Percentiles rank a stretch among this genome's conserved stretches.
These are phyloP conservation scores for Dryas octopetala DNA, from an alignment of 306 rosid genomes.

Conservation along the genomic window DNA sequence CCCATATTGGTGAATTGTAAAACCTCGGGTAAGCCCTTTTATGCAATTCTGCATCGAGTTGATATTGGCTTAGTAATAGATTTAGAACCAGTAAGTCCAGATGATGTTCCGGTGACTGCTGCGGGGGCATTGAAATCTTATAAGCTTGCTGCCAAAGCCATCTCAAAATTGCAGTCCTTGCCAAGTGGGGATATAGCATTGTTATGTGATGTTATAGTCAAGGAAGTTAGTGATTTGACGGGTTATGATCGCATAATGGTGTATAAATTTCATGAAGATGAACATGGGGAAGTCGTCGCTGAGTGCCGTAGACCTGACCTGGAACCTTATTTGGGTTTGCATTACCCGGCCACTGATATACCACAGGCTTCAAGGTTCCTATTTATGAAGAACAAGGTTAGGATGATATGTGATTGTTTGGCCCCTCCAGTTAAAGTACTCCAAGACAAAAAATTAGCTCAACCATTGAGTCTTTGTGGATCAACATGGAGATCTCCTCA, in stretches of 20 bases:
- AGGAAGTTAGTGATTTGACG: slow-evolving; percentile 46
- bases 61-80: slow-evolving; percentile 43
- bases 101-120: slow-evolving; percentile 45
- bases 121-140: slow-evolving; percentile 52
- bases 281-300: slow-evolving; percentile 50
- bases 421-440: slow-evolving; percentile 45
- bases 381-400: slow-evolving; percentile 47
- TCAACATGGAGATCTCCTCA: slow-evolving; percentile 45
- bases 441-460: slow-evolving; percentile 38
- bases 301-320: slow-evolving; percentile 39
- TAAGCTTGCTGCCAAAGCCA: slow-evolving; percentile 52
- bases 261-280: slow-evolving; percentile 47
- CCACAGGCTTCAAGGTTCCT: slow-evolving; percentile 50
- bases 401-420: slow-evolving; percentile 49
- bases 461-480: slow-evolving; percentile 43
- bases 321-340: slow-evolving; percentile 44
- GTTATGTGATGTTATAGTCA: slow-evolving; percentile 39
- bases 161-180: slow-evolving; percentile 45
- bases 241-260: slow-evolving; percentile 50
- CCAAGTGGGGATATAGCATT: slow-evolving; percentile 39
- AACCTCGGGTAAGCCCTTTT: slow-evolving; percentile 48
- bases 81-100: slow-evolving; percentile 45
- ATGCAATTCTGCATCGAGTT: slow-evolving; percentile 45
- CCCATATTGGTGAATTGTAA: slow-evolving; percentile 42
- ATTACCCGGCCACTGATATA: slow-evolving; percentile 49